Conservation (phyloP, 2,329 filamentous ascomycete genomes). For the Magnaporthales sp. region DNA sequence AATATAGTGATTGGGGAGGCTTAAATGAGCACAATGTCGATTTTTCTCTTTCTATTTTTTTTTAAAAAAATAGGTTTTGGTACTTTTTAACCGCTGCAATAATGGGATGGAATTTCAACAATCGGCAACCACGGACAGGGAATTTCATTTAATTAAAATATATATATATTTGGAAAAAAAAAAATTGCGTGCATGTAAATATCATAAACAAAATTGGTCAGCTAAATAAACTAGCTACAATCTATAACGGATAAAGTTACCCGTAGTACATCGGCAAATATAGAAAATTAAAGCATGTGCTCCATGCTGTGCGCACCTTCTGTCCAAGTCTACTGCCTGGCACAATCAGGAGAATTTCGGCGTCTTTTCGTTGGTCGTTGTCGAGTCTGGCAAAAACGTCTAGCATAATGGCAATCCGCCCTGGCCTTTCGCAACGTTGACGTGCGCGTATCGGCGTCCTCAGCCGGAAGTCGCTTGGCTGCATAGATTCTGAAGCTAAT, state of each 20-base stretch:
- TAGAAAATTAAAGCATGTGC: neutral
- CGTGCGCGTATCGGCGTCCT: neutral
- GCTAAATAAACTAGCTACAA: neutral
- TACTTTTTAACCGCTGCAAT: neutral
- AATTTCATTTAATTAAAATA: neutral
- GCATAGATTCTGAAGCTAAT: too few species aligned
- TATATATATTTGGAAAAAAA: neutral
- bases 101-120: neutral
- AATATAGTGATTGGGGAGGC: too few species aligned
- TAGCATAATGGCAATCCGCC: neutral
- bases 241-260: neutral
- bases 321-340: neutral
- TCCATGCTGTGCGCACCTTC: neutral
- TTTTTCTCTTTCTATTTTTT: neutral
- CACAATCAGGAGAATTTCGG: neutral
- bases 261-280: neutral
- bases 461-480: constrained; percentile 20
- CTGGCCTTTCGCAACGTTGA: neutral
- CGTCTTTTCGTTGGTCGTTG: neutral
- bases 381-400: neutral
- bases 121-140: neutral
- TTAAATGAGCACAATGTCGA: too few species aligned
- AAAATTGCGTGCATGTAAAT: neutral
- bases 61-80: neutral
- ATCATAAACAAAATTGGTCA: neutral